Conservation (phyloP, 2,329 filamentous ascomycete genomes). For the Conoideocrella luteorostrata region DNA sequence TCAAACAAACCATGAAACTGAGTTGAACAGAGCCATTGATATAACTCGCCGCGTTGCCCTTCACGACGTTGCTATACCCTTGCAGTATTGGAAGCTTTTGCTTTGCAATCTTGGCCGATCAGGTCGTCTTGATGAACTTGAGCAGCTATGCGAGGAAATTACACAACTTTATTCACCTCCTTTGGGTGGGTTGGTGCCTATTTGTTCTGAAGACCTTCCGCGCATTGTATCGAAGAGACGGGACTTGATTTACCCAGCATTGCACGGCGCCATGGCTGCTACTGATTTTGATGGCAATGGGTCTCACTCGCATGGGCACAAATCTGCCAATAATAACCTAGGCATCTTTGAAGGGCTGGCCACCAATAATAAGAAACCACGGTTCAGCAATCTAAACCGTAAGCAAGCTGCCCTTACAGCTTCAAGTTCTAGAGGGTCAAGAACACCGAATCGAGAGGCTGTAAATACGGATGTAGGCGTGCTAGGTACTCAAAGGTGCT, state of each 20-base stretch:
- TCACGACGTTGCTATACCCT: conserved; percentile 28
- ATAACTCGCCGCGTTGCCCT: conserved; percentile 21
- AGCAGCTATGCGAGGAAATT: conserved; percentile 36
- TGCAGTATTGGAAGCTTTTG: conserved; percentile 35
- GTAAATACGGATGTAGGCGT: neutral
- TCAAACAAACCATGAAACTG: conserved; percentile 4
- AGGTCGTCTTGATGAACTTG: conserved; percentile 38
- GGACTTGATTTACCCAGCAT: too few relatives aligned
- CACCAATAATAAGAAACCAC: too few relatives aligned
- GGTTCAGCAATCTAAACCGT: too few relatives aligned
- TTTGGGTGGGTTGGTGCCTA: conserved; percentile 29
- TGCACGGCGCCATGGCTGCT: too few relatives aligned
- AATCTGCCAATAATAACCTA: too few relatives aligned
- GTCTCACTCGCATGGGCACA: too few relatives aligned
- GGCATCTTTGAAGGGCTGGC: too few relatives aligned
- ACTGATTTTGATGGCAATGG: neutral
- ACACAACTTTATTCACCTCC: conserved; percentile 30
- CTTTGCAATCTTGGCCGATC: conserved; percentile 37
- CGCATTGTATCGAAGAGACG: neutral
- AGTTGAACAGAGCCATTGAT: conserved; percentile 25
- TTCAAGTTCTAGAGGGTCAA: too few relatives aligned
- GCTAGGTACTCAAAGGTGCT: neutral
- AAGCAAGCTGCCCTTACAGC: too few relatives aligned
- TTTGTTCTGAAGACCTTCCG: conserved; percentile 39
- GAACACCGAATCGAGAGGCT: too few relatives aligned